A percentile compares a stretch with the other conserved stretches of the same genome.
Evolutionary conservation across 2,329 filamentous ascomycete genomes (phyloP).

Genomic region (Didymella sp.): DNA sequence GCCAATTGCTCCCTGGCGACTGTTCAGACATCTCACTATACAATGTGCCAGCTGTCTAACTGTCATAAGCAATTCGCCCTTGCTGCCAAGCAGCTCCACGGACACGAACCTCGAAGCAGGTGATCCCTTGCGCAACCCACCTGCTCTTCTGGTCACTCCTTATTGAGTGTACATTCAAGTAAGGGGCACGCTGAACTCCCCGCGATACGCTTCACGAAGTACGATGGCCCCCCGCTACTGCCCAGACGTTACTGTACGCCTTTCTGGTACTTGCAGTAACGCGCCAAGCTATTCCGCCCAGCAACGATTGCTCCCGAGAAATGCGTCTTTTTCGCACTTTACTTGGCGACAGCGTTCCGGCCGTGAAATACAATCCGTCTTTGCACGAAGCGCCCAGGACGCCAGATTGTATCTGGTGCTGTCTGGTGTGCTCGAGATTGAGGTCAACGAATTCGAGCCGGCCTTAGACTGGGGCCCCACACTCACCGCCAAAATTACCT

Average conservation of each 20-base stretch:
- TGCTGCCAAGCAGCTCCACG: constrained; percentile 13
- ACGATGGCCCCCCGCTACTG: constrained; percentile 14
- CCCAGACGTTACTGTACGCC: constrained; percentile 16
- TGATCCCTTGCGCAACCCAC: constrained; percentile 15
- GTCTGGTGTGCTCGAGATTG: constrained; percentile 19
- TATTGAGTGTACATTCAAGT: constrained; percentile 7
- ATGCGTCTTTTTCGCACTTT: constrained; percentile 20
- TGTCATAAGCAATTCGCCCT: constrained; percentile 10
- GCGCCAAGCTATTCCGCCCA: constrained; percentile 21
- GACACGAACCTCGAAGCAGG: constrained; percentile 11
- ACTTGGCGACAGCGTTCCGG: constrained; percentile 16
- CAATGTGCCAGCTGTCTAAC: constrained; percentile 7
- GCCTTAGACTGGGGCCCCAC: constrained; percentile 12
- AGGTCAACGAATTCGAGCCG: constrained; percentile 18
- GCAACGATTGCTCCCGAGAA: constrained; percentile 10
- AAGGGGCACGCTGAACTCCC: not conserved
- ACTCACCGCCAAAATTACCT: constrained; percentile 20
- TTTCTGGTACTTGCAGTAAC: constrained; percentile 12
- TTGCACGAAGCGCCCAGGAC: constrained; percentile 17
- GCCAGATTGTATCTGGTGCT: constrained; percentile 15
- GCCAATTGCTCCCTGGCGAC: constrained; percentile 3
- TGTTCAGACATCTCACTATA: constrained; percentile 7
- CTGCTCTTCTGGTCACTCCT: constrained; percentile 10
- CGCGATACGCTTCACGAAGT: constrained; percentile 15
- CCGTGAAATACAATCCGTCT: constrained; percentile 10